phyloP scores from a whole-genome alignment of 2,329 filamentous ascomycete species.

The Simplicillium aogashimaense region DNA sequence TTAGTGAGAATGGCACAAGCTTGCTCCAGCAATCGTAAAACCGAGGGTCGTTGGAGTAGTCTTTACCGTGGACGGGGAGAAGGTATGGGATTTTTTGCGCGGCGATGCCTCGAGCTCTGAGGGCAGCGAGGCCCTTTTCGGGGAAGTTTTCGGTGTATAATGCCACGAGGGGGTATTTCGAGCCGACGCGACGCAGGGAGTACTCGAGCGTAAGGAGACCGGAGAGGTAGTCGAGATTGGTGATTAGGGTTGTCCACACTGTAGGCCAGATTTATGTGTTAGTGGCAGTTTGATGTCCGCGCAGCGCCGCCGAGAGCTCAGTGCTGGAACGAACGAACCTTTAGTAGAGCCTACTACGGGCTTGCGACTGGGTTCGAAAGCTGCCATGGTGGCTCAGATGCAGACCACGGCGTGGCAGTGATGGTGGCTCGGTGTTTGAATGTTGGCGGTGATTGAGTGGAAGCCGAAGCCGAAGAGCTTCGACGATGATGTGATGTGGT shows the following conservation, averaged over 20 bases:
- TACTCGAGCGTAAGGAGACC: constrained; percentile 75
- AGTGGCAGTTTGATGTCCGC: no score
- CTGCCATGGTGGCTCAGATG: no score
- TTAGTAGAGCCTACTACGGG: no score
- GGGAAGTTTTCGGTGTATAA: constrained; percentile 77
- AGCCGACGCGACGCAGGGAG: constrained; percentile 55
- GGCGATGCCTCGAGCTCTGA: constrained; percentile 59
- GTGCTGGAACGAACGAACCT: no score
- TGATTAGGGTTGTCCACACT: constrained; percentile 87
- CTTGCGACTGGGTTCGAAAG: no score
- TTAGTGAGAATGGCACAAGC: constrained; percentile 66
- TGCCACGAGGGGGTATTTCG: constrained; percentile 69
- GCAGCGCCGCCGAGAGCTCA: no score
- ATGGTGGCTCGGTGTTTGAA: no score
- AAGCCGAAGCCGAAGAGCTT: no score
- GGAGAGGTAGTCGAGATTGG: constrained; percentile 71
- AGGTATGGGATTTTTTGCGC: constrained; percentile 64
- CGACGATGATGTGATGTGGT: no score
- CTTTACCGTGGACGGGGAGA: constrained; percentile 52
- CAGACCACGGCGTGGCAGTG: no score
- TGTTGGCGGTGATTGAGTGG: no score
- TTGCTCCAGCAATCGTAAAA: constrained; percentile 92
- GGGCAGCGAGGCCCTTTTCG: constrained; percentile 53
- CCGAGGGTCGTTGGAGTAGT: constrained; percentile 68
- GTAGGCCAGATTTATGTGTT: constrained; percentile 3